These are phyloP conservation scores for Termitomyces sp. DNA, from an alignment of 768 basidiomycete species.

Conservation along the genomic window DNA sequence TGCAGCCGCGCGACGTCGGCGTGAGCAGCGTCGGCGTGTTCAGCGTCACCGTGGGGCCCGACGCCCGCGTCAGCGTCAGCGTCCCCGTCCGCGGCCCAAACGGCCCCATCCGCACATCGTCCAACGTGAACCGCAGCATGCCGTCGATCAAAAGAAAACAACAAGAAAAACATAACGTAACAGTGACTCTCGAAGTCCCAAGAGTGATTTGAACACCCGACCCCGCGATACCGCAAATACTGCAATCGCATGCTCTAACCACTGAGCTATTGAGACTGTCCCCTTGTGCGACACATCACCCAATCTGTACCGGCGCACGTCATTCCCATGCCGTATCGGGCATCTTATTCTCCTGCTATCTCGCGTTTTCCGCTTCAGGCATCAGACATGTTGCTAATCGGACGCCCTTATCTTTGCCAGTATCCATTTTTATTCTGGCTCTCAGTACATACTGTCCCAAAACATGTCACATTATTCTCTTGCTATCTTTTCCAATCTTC, in stretches of 20 bases:
- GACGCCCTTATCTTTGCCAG: too few relatives aligned
- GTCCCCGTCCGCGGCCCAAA: conserved; percentile 34
- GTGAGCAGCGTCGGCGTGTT: conserved; percentile 60
- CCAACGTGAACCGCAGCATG: conserved; percentile 4
- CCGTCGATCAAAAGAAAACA: neutral
- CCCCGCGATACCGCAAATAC: conserved; percentile 1
- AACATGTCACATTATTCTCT: neutral
- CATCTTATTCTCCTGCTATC: neutral
- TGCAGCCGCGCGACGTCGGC: conserved; percentile 64
- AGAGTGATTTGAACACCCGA: conserved; percentile 14
- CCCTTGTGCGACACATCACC: too few relatives aligned
- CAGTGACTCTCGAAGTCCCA: too few relatives aligned
- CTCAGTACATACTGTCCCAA: too few relatives aligned
- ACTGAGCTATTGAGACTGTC: conserved; percentile 10
- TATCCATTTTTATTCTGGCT: too few relatives aligned
- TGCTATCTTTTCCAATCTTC: neutral
- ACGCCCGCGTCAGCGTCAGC: conserved; percentile 16
- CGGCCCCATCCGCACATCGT: neutral
- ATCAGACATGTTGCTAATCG: too few relatives aligned
- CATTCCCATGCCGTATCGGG: too few relatives aligned
- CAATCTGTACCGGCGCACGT: too few relatives aligned
- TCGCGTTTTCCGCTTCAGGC: too few relatives aligned
- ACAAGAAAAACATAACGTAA: neutral
- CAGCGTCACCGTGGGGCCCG: conserved; percentile 28
- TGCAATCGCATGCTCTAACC: conserved; percentile 15